Conservation (phyloP, 78 protist species). For the Chrysochromulina parva region DNA sequence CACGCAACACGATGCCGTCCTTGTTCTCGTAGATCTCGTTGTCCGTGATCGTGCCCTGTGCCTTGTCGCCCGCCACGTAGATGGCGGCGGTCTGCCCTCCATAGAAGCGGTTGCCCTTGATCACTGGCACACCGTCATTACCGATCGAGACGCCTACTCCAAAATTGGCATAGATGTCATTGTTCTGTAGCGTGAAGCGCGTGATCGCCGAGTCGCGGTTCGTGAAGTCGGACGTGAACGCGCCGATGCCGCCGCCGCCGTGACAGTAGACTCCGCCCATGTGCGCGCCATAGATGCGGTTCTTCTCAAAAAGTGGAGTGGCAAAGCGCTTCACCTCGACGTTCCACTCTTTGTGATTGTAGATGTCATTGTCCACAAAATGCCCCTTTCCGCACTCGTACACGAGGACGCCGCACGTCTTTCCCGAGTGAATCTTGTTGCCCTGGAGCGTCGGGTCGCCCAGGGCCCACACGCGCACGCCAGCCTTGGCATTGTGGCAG, state of each 20-base stretch:
- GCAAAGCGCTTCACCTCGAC: conserved; percentile 39
- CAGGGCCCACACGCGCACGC: conserved; percentile 8
- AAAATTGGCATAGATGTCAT: neutral
- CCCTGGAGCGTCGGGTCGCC: neutral
- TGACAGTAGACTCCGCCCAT: conserved; percentile 22
- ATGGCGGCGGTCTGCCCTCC: conserved; percentile 20
- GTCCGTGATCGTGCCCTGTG: neutral
- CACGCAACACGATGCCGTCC: neutral
- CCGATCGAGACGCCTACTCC: conserved; percentile 27
- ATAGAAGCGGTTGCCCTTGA: conserved; percentile 1
- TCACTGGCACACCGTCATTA: neutral
- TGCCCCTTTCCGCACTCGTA: neutral
- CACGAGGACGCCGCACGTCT: conserved; percentile 3
- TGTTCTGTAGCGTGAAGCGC: neutral
- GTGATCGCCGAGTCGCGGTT: neutral
- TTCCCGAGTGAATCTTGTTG: neutral
- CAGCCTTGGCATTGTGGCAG: neutral
- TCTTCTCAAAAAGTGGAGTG: neutral
- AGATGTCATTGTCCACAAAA: neutral
- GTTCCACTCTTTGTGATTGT: conserved; percentile 16
- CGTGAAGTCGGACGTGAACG: neutral
- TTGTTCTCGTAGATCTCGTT: neutral
- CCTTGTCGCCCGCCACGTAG: neutral
- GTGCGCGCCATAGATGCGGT: neutral
- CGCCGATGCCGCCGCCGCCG: neutral